A percentile compares a stretch with the other conserved stretches of the same genome.
phyloP scores from a whole-genome alignment of 345 rosid genomes.

The Angophora floribunda region DNA sequence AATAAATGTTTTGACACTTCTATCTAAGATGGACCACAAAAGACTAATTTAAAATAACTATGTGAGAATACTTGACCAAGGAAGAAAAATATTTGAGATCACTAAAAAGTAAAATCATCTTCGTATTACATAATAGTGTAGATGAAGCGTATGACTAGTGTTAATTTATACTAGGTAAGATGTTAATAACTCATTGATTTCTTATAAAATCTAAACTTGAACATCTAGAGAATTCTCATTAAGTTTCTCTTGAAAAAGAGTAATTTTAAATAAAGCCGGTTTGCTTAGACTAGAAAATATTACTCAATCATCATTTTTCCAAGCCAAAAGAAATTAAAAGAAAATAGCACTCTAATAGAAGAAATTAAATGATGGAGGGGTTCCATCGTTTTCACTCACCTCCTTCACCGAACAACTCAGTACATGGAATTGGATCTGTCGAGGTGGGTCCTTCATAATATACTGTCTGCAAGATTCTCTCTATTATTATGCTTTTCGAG shows the following conservation, averaged over 20 bases:
- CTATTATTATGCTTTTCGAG: slow-evolving; percentile 36
- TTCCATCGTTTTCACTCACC: neutral
- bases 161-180: neutral
- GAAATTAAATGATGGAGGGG: neutral
- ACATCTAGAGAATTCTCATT: neutral
- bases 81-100: neutral
- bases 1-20: neutral
- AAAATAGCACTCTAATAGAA: neutral
- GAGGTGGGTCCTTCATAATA: slow-evolving; percentile 21
- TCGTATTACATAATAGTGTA: neutral
- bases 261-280: neutral
- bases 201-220: too few relatives aligned
- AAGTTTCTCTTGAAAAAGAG: neutral
- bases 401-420: neutral
- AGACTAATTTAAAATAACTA: neutral
- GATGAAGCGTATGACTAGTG: neutral
- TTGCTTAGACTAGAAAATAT: neutral
- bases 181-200: neutral
- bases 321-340: neutral
- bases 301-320: neutral
- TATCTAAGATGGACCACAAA: neutral
- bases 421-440: neutral
- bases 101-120: neutral
- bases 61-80: neutral
- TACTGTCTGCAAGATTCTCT: slow-evolving; percentile 43